Base-by-base conservation (phyloP, 1,284 basidiomycete species). In the Rhodotorula sp. region DNA sequence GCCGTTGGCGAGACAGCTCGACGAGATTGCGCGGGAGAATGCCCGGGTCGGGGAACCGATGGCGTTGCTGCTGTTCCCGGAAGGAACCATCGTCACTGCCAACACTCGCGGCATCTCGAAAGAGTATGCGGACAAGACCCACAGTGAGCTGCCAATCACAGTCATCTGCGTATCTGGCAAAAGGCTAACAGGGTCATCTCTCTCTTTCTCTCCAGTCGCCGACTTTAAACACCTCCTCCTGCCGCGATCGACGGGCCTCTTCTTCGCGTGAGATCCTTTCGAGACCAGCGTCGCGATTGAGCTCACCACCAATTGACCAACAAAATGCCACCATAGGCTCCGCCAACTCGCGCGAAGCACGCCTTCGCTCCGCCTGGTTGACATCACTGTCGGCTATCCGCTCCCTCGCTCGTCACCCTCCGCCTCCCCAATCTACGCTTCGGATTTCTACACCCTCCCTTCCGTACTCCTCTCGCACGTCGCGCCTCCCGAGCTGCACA, bases 241-340 rank as follows among this genome's bases (percentile, higher is more conserved):
- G 59, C 95, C 95, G 0, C 86, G 95, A 60, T 93, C 93, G 33
- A 97, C 93, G 0, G 95, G 95, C 1, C 82, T 97, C 60, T 88
- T 91, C 72, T 93, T 91, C 79, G 91, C 74, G 70, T 70, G 6
- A 45, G 70, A 44, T 18, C 29, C 6, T 26, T 56, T 1, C 29
- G 14, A 42, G 30, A 4, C 7, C 15, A 4, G 0, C 22, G 20
- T 29, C 22, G 30, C n/a, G 1, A 14, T 42, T 22, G 15, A 17
- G 37, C 48, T 8, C 53, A 51, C 42, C 22, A 12, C 42, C 22
- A 12, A 8, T 8, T 45, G 42, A 45, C 12, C 49, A n/a, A n/a
- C 2, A 53, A 29, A 37, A 14, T 10, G 6, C 48, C 33, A 14
- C 26, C 45, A 14, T 66, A 74, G 89, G 71, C 83, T 97, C 49